Conservation (phyloP, 768 basidiomycete species). For the Crucibulum laeve region DNA sequence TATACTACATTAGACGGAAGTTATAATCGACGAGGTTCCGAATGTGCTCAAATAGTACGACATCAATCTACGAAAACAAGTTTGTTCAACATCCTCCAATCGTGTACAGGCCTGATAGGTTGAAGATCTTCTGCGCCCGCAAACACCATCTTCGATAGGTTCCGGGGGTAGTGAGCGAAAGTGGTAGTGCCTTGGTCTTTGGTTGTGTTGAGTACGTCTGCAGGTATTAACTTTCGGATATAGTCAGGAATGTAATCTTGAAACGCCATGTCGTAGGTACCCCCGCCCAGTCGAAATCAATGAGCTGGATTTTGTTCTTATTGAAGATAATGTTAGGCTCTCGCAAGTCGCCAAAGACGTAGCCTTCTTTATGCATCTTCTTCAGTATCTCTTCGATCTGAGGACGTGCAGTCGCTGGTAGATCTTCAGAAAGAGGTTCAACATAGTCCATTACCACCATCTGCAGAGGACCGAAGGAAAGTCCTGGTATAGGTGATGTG, state of each 20-base stretch:
- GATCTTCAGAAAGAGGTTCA: constrained; percentile 2
- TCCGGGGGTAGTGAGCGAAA: background rate
- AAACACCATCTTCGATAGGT: background rate
- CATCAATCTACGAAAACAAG: too few species aligned
- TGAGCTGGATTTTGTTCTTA: constrained; percentile 16
- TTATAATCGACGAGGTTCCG: too few species aligned
- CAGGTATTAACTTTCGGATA: constrained; percentile 3
- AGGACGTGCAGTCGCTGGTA: constrained; percentile 11
- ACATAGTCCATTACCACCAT: constrained; percentile 40
- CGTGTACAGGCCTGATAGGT: constrained; percentile 12
- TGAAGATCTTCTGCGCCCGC: background rate
- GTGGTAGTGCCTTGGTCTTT: background rate
- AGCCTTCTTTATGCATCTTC: constrained; percentile 22
- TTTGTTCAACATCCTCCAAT: constrained; percentile 10
- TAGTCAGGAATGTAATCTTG: constrained; percentile 3
- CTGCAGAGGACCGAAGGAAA: constrained; percentile 12
- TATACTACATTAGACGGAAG: too few species aligned
- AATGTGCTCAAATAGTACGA: too few species aligned
- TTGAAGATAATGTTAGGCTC: constrained; percentile 25
- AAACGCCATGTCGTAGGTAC: constrained; percentile 8
- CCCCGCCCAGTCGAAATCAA: constrained; percentile 37
- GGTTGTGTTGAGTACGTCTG: background rate
- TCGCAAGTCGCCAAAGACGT: constrained; percentile 34
- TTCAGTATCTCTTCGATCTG: constrained; percentile 15
- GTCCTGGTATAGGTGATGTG: constrained; percentile 4